Conservation (phyloP, 208 protist species). For the Leishmania gerbilli region DNA sequence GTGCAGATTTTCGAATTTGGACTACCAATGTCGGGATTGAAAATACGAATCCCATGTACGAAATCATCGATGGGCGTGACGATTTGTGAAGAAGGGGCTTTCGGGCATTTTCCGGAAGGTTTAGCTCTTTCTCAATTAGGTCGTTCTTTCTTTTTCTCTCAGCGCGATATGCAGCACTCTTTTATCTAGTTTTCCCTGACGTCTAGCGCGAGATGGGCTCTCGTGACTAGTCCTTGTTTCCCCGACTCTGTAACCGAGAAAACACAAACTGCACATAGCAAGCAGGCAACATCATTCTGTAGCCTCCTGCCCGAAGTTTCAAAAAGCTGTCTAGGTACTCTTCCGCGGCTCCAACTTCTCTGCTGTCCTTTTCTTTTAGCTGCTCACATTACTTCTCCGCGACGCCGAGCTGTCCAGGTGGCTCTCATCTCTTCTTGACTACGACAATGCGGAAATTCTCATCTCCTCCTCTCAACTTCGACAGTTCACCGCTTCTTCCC, state of each 20-base stretch:
- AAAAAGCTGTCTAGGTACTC: not conserved
- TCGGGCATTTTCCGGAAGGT: not conserved
- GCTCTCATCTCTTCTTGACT: constrained; percentile 10
- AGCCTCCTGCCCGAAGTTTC: not conserved
- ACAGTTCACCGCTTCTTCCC: not conserved
- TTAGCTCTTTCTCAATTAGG: not conserved
- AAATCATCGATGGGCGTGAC: constrained; percentile 61
- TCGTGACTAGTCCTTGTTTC: not conserved
- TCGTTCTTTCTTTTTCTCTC: not conserved
- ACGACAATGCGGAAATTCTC: not conserved
- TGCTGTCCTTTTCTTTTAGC: not conserved
- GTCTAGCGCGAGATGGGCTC: constrained; percentile 11
- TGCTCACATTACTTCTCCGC: not conserved
- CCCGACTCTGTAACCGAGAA: not conserved
- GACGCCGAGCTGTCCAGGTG: not conserved
- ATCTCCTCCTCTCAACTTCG: not conserved
- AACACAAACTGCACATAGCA: not conserved
- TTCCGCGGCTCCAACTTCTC: not conserved
- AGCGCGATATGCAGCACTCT: not conserved
- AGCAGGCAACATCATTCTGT: not conserved
- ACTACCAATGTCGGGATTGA: constrained; percentile 91
- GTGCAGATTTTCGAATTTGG: constrained; percentile 66
- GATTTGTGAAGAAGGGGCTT: constrained; percentile 53
- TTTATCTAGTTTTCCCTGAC: constrained; percentile 5
- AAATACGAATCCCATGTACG: constrained; percentile 93